phyloP scores from a whole-genome alignment of 2,329 filamentous ascomycete species.

The Trichoderma gracile region DNA sequence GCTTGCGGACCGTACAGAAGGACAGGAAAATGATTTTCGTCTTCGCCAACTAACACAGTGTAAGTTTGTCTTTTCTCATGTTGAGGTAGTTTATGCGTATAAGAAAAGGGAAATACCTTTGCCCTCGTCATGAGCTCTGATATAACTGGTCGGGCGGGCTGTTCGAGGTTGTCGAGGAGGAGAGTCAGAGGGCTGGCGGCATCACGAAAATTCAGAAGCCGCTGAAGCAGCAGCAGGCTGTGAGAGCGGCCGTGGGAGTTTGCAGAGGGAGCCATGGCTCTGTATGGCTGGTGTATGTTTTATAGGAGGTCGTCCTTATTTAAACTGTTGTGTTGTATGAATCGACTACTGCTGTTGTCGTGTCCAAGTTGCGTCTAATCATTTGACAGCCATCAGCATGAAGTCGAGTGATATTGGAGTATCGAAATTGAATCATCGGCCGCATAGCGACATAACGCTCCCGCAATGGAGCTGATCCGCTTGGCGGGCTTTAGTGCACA shows the following conservation, averaged over 20 bases:
- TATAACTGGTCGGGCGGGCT: constrained; percentile 69
- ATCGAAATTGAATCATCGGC: no score
- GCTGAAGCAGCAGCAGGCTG: constrained; percentile 79
- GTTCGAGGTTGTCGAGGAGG: constrained; percentile 81
- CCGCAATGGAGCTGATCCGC: neutral
- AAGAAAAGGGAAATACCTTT: constrained; percentile 54
- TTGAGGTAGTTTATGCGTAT: neutral
- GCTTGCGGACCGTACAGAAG: constrained; percentile 70
- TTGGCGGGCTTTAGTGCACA: neutral
- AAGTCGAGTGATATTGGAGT: no score
- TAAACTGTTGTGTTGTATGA: neutral
- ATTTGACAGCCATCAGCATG: no score
- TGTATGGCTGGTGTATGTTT: neutral
- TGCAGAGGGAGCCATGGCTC: constrained; percentile 56
- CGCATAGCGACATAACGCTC: no score
- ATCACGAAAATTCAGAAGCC: constrained; percentile 75
- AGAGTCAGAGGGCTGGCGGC: constrained; percentile 84
- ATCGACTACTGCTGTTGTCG: no score
- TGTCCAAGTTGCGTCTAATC: no score
- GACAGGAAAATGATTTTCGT: constrained; percentile 74
- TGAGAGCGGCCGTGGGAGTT: constrained; percentile 75
- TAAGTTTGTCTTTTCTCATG: neutral
- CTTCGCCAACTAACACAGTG: constrained; percentile 53
- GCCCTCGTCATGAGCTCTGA: constrained; percentile 74
- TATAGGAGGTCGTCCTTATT: no score